These are phyloP conservation scores for Pinus taeda DNA, from an alignment of 75 land plant genomes.

Conservation along the genomic window DNA sequence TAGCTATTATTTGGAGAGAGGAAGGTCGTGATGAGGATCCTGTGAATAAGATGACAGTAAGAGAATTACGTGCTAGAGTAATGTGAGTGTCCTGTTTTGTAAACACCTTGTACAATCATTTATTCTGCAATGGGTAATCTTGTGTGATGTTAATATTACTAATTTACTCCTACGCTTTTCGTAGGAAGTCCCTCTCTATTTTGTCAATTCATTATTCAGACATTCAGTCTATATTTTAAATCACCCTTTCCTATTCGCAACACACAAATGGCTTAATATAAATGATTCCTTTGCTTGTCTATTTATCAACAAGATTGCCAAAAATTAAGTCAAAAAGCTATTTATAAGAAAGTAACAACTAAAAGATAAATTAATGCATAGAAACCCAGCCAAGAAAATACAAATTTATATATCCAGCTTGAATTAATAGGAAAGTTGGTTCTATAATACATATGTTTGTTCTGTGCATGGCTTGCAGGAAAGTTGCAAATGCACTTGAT, in stretches of 20 bases:
- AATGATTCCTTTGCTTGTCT: not conserved
- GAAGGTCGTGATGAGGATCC: conserved; percentile 63
- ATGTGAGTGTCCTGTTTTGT: conserved; percentile 42
- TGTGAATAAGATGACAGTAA: conserved; percentile 48
- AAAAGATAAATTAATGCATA: not conserved
- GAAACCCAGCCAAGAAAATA: not conserved
- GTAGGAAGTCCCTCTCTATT: conserved; percentile 1
- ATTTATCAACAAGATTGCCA: not conserved
- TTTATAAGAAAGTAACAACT: not conserved
- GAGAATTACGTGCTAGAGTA: conserved; percentile 74
- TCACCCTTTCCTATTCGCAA: not conserved
- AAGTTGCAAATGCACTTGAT: conserved; percentile 88
- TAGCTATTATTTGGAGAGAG: conserved; percentile 83
- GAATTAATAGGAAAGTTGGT: conserved; percentile 5
- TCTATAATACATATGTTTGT: conserved; percentile 1
- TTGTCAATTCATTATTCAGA: not conserved
- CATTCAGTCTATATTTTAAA: not conserved
- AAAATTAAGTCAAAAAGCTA: not conserved
- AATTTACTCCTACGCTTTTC: not conserved
- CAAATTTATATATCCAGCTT: conserved; percentile 5
- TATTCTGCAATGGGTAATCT: not conserved
- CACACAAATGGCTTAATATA: not conserved
- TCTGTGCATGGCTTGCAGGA: conserved; percentile 38
- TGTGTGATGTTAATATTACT: not conserved
- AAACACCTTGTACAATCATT: not conserved